A percentile compares a stretch with the other conserved stretches of the same genome.
Conservation (phyloP, 768 basidiomycete species). For the Phanerochaete sordida region DNA sequence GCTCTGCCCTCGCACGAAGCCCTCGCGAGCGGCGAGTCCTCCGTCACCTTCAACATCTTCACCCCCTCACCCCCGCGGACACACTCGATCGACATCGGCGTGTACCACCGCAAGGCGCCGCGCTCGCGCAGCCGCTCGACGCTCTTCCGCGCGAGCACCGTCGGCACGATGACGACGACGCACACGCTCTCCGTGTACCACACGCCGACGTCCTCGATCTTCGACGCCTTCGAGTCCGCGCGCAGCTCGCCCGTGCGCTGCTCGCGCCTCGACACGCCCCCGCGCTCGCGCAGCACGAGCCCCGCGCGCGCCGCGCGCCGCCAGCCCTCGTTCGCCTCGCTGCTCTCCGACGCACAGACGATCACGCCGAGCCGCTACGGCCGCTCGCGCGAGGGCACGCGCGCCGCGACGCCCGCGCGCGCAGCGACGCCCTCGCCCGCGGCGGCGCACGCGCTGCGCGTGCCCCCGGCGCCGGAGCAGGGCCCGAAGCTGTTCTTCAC, state of each 20-base stretch:
- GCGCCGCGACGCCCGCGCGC: conserved; percentile 24
- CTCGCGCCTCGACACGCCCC: conserved; percentile 2
- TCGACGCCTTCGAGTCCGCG: conserved; percentile 58
- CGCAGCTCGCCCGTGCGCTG: conserved; percentile 50
- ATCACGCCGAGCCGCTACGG: conserved; percentile 59
- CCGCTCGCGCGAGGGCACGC: conserved; percentile 17
- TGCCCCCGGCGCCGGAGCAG: conserved; percentile 34
- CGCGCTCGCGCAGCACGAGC: conserved; percentile 20
- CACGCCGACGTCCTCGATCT: conserved; percentile 77
- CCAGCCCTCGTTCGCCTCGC: conserved; percentile 30
- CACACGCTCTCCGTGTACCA: conserved; percentile 56
- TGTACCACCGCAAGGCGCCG: conserved; percentile 33
- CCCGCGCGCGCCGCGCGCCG: conserved; percentile 27
- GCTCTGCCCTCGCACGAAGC: not conserved
- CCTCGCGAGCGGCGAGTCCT: not conserved
- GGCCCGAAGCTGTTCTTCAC: conserved; percentile 71
- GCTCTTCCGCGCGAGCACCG: conserved; percentile 40
- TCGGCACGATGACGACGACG: conserved; percentile 51
- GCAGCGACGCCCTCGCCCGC: not conserved
- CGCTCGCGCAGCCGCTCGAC: conserved; percentile 45
- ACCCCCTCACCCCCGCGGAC: conserved; percentile 13
- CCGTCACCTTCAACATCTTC: conserved; percentile 5
- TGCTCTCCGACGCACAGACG: conserved; percentile 47
- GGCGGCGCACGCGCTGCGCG: conserved; percentile 7
- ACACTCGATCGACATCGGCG: conserved; percentile 29